phyloP scores from a whole-genome alignment of 441 rosid genomes.

The Euphorbia celastroides region DNA sequence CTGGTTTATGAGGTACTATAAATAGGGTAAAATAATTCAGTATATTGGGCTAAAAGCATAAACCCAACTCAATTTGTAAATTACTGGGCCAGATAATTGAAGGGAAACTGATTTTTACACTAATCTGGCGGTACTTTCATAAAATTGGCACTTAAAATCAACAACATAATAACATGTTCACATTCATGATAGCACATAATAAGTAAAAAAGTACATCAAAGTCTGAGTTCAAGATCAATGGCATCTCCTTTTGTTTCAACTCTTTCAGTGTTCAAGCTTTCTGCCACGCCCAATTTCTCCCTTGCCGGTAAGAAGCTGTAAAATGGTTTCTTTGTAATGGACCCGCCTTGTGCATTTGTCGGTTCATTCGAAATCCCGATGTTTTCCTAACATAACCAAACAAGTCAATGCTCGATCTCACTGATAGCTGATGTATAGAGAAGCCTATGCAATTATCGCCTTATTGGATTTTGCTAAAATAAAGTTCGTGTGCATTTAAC shows the following conservation, averaged over 20 bases:
- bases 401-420: background rate
- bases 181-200: background rate
- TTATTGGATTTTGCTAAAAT: too few species aligned
- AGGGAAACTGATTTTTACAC: background rate
- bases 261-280: conserved; percentile 24
- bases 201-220: background rate
- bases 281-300: conserved; percentile 21
- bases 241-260: conserved; percentile 25
- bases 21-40: too few species aligned
- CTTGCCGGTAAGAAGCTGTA: conserved; percentile 27
- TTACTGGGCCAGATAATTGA: background rate
- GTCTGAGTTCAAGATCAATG: conserved; percentile 40
- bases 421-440: background rate
- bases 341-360: conserved; percentile 5
- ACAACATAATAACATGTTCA: background rate
- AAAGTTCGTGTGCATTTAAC: too few species aligned
- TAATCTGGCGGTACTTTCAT: background rate
- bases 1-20: too few species aligned
- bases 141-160: background rate
- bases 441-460: too few species aligned
- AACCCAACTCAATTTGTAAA: background rate
- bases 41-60: background rate
- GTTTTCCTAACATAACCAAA: conserved; percentile 23
- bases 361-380: conserved; percentile 9
- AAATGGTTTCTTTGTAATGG: conserved; percentile 20